Evolutionary conservation across 257 asterid species (phyloP).

Genomic region (Cinchona pubescens): DNA sequence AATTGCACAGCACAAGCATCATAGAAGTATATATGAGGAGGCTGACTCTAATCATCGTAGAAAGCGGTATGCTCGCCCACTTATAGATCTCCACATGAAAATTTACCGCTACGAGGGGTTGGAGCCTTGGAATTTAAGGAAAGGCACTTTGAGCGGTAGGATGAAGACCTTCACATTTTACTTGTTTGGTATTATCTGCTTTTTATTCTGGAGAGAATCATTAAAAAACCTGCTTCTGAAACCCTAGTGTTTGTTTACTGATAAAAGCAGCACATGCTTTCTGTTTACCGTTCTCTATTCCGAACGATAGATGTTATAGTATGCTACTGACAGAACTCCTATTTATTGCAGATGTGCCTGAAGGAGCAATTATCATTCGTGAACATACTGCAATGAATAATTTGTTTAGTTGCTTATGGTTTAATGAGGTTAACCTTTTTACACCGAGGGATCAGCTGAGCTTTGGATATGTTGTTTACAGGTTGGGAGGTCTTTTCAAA

Average conservation of each 20-base stretch:
- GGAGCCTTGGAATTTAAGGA: constrained; percentile 76
- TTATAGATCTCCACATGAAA: constrained; percentile 85
- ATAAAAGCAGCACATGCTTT: neutral
- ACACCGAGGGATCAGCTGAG: constrained; percentile 98
- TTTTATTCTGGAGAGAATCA: neutral
- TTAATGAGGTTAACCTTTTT: constrained; percentile 89
- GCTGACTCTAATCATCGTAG: constrained; percentile 93
- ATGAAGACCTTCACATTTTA: neutral
- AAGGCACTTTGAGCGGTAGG: constrained; percentile 68
- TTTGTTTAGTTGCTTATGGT: constrained; percentile 95
- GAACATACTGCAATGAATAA: constrained; percentile 77
- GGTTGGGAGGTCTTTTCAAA: constrained; percentile 61
- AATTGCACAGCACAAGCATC: constrained; percentile 94
- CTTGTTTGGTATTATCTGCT: neutral
- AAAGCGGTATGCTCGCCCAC: constrained; percentile 95
- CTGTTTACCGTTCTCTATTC: neutral
- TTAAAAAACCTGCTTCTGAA: neutral
- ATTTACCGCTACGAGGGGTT: constrained; percentile 79
- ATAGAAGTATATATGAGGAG: constrained; percentile 71
- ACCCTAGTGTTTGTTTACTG: neutral
- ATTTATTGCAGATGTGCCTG: constrained; percentile 78
- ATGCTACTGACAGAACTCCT: constrained; percentile 7
- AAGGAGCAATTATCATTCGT: constrained; percentile 93
- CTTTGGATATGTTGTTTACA: constrained; percentile 84
- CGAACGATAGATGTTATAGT: neutral